A percentile compares a stretch with the other conserved stretches of the same genome.
phyloP scores from a whole-genome alignment of 148 eudicot species.

The Pouteria glomerata region DNA sequence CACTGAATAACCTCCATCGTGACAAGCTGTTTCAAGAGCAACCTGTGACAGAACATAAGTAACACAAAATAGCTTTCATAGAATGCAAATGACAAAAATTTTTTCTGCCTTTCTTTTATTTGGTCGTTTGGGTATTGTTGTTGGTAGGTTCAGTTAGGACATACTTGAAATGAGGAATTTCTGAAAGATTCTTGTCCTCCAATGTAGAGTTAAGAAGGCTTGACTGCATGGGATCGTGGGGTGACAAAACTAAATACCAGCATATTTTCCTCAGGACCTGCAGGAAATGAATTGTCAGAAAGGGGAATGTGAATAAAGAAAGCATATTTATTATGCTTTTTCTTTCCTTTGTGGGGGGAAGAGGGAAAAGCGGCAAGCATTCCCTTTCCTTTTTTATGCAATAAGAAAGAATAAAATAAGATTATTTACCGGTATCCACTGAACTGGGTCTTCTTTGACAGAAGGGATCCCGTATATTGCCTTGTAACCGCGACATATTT shows the following conservation, averaged over 20 bases:
- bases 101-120: too few species aligned
- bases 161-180: constrained; percentile 77
- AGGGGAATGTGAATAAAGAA: background rate
- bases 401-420: background rate
- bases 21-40: constrained; percentile 73
- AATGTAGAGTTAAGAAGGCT: constrained; percentile 87
- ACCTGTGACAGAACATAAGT: constrained; percentile 28
- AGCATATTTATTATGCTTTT: background rate
- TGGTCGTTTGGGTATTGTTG: too few species aligned
- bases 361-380: background rate
- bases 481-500: constrained; percentile 82
- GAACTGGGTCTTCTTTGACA: constrained; percentile 61
- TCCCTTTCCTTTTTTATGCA: background rate
- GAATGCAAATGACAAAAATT: background rate
- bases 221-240: constrained; percentile 95
- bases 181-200: constrained; percentile 91
- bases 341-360: too few species aligned
- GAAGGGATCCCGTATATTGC: constrained; percentile 79
- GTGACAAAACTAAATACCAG: constrained; percentile 85
- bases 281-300: constrained; percentile 2
- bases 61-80: background rate
- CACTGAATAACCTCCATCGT: constrained; percentile 94
- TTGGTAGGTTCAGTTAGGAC: constrained; percentile 1
- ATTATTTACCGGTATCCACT: constrained; percentile 65
- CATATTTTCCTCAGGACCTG: constrained; percentile 89